Base-by-base conservation (phyloP, 768 basidiomycete species). In the Rhodocollybia butyracea region DNA sequence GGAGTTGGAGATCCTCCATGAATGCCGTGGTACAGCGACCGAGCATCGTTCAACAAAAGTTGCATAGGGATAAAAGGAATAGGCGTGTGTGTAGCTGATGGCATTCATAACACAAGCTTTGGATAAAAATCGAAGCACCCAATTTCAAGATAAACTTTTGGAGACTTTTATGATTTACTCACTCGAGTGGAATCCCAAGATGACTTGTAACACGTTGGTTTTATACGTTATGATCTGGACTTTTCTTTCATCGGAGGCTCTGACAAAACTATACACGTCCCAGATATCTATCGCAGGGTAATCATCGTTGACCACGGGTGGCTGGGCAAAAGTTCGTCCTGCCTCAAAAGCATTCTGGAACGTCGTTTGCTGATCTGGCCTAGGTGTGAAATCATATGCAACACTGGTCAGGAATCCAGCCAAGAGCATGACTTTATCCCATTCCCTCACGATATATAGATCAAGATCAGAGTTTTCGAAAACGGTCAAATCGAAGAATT, bases 401-500 rank as follows among this genome's bases (percentile, higher is more conserved):
- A 67, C 61, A 15, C 59, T 46, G 0, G 64, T 32, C 0, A 82
- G 61, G 65, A 74, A 80, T 7, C 42, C 43, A 0, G 68, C 24
- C 22, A 50, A 22, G 13, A 34, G 32, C 6, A 34, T 71, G 4
- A 82, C 64, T 22, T 68, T 66, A 12, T 55, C 41, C 38, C 67
- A 62, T 32, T 64, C 60, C 0, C 64, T 61, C 2, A 71, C 66
- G 15, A 71, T 66, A 61, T 83, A 83, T 3, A 84, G 36, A 52
- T 84, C 83, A 7, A 84, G 72, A 58, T 84, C 82, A 0, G 81
- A 71, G 3, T 70, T 70, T 3, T 71, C 66, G 57, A 80, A 82
- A 34, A 66, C 65, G 0, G 68, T 59, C 17, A 79, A 62, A 46
- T 77, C 75, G 39, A 84, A 69, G 59, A 82, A 80, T 47, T 84